Evolutionary conservation across 257 asterid species (phyloP).

Genomic region (Hygrophila difformis): DNA sequence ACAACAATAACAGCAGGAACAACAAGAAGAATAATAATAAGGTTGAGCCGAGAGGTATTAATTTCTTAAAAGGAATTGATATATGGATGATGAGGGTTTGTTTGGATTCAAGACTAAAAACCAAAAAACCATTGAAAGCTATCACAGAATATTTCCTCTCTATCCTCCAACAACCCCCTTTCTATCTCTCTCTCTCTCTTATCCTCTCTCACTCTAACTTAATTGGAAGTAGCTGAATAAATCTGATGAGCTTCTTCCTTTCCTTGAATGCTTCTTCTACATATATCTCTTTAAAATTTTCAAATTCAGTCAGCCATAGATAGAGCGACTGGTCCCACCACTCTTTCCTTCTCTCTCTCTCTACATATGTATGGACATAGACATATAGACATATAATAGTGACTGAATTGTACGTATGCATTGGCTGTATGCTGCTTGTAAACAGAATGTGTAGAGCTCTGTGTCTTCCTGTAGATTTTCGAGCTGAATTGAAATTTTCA

Average conservation of each 20-base stretch:
- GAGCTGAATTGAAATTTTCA: too few relatives aligned
- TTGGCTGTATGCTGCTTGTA: constrained; percentile 59
- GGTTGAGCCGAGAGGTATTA: too few relatives aligned
- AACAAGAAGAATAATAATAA: too few relatives aligned
- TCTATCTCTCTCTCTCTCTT: constrained; percentile 13
- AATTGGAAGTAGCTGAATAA: too few relatives aligned
- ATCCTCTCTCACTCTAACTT: too few relatives aligned
- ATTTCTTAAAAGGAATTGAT: neutral
- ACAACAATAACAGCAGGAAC: too few relatives aligned
- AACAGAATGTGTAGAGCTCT: constrained; percentile 48
- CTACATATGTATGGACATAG: neutral
- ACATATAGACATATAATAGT: neutral
- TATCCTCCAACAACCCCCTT: neutral
- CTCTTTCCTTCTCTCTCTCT: constrained; percentile 10
- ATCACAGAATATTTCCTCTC: constrained; percentile 19
- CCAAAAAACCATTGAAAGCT: constrained; percentile 31
- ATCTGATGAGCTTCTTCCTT: too few relatives aligned
- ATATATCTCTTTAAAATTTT: constrained; percentile 27
- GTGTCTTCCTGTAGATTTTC: constrained; percentile 35
- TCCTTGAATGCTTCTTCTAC: constrained; percentile 18
- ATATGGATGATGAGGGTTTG: constrained; percentile 17
- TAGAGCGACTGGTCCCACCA: constrained; percentile 24
- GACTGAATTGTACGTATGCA: constrained; percentile 17
- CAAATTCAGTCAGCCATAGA: constrained; percentile 51
- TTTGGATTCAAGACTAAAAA: constrained; percentile 31